Conservation (phyloP, 306 rosid genomes). For the Acacia crassicarpa region DNA sequence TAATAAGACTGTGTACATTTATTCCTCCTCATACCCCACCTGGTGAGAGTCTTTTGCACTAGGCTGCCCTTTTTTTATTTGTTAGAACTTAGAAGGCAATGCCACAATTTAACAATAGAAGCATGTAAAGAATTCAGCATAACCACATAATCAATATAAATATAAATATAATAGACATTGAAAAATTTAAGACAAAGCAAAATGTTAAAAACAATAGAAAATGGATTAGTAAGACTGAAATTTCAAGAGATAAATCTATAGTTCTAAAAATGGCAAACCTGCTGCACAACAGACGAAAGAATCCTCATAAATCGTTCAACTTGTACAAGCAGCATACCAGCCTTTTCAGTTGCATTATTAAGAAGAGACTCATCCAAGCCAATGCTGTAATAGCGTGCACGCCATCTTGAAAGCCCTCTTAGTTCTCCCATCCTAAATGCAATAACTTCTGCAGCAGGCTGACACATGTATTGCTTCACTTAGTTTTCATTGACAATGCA, state of each 20-base stretch:
- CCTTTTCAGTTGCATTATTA: slow-evolving; percentile 75
- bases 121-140: slow-evolving; percentile 3
- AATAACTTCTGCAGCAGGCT: slow-evolving; percentile 96
- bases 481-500: slow-evolving; percentile 30
- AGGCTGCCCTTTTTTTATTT: neutral
- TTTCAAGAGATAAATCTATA: slow-evolving; percentile 15
- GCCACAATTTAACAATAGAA: slow-evolving; percentile 16
- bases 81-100: slow-evolving; percentile 18
- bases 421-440: slow-evolving; percentile 95
- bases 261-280: slow-evolving; percentile 50
- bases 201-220: slow-evolving; percentile 18
- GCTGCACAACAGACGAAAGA: slow-evolving; percentile 91
- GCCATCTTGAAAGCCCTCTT: slow-evolving; percentile 95
- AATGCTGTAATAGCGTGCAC: slow-evolving; percentile 70
- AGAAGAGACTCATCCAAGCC: slow-evolving; percentile 89
- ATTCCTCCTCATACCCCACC: no score
- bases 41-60: no score
- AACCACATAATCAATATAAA: neutral
- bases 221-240: slow-evolving; percentile 22
- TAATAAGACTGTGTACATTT: neutral
- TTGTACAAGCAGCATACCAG: slow-evolving; percentile 95
- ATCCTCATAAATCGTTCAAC: slow-evolving; percentile 89
- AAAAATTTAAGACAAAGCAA: neutral
- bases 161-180: neutral
- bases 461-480: slow-evolving; percentile 32